phyloP scores from a whole-genome alignment of 202 grass and related monocot species.

The Musa balbisiana region DNA sequence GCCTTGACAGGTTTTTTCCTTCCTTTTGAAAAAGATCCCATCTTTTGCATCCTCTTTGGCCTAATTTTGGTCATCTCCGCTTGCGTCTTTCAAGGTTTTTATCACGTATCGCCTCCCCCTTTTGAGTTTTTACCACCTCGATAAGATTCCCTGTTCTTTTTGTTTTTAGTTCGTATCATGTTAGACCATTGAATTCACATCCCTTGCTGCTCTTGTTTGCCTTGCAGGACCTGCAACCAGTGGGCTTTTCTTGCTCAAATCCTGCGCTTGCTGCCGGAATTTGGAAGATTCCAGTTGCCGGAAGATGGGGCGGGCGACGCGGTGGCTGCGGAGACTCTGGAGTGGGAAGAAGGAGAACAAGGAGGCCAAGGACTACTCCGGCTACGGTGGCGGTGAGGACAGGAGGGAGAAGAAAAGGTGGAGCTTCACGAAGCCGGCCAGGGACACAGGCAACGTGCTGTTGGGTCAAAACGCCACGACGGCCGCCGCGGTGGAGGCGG shows the following conservation, averaged over 20 bases:
- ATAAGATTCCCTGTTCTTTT: constrained; percentile 6
- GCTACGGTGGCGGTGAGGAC: neutral
- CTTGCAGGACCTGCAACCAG: neutral
- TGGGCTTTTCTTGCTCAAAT: neutral
- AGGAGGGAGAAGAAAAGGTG: constrained; percentile 69
- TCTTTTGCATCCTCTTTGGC: neutral
- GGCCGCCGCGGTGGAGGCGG: constrained; percentile 38
- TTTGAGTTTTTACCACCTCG: constrained; percentile 8
- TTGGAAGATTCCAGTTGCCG: constrained; percentile 5
- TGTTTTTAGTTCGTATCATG: neutral
- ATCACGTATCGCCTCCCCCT: constrained; percentile 8
- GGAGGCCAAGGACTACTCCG: constrained; percentile 19
- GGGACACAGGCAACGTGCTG: constrained; percentile 27
- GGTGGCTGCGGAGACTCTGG: constrained; percentile 59
- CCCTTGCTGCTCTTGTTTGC: neutral
- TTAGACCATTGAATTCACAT: neutral
- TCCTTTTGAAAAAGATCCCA: constrained; percentile 9
- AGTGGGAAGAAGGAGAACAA: constrained; percentile 54
- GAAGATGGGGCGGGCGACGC: constrained; percentile 64
- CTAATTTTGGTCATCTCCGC: neutral
- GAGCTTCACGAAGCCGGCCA: constrained; percentile 62
- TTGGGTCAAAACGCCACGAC: constrained; percentile 14
- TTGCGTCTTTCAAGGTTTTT: neutral
- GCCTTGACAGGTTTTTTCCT: neutral
- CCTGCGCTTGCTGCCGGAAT: neutral